phyloP scores from a whole-genome alignment of 345 rosid species.

The Lepidium africanum region DNA sequence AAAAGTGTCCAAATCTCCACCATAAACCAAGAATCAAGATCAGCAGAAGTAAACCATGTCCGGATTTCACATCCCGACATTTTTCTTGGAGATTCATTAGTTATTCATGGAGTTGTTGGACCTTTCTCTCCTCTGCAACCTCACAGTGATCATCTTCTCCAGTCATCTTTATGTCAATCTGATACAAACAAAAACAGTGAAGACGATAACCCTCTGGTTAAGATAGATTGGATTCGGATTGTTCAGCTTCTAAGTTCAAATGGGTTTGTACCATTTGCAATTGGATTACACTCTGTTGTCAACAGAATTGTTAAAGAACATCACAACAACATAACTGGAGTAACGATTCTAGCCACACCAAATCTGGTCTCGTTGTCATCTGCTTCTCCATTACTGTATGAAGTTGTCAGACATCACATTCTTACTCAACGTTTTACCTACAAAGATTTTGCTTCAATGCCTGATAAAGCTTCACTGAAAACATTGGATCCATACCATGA shows the following conservation, averaged over 20 bases:
- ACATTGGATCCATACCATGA: constrained; percentile 42
- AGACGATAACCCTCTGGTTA: background rate
- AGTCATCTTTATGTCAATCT: constrained; percentile 24
- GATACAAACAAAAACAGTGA: constrained; percentile 22
- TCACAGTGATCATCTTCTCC: background rate
- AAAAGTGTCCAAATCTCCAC: constrained; percentile 49
- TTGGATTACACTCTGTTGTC: constrained; percentile 63
- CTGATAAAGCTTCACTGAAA: constrained; percentile 32
- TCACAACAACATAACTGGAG: constrained; percentile 31
- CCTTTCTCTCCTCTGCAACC: constrained; percentile 42
- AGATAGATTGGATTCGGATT: constrained; percentile 50
- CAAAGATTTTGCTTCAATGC: constrained; percentile 39
- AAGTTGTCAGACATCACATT: constrained; percentile 50
- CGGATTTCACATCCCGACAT: constrained; percentile 55
- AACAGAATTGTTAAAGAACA: constrained; percentile 41
- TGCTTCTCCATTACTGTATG: constrained; percentile 44
- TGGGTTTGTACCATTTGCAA: constrained; percentile 65
- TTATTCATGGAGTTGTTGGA: constrained; percentile 61
- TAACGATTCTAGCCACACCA: constrained; percentile 59
- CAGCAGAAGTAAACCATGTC: constrained; percentile 50
- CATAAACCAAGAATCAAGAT: constrained; percentile 25
- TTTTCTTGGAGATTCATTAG: constrained; percentile 51
- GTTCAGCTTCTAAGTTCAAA: constrained; percentile 56
- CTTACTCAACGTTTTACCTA: constrained; percentile 36
- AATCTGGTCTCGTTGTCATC: constrained; percentile 43